Evolutionary conservation across 169 alveolate species (phyloP), one percentile per base, ranked within the genome.

Genomic region (Cryptosporidium viatorum): DNA sequence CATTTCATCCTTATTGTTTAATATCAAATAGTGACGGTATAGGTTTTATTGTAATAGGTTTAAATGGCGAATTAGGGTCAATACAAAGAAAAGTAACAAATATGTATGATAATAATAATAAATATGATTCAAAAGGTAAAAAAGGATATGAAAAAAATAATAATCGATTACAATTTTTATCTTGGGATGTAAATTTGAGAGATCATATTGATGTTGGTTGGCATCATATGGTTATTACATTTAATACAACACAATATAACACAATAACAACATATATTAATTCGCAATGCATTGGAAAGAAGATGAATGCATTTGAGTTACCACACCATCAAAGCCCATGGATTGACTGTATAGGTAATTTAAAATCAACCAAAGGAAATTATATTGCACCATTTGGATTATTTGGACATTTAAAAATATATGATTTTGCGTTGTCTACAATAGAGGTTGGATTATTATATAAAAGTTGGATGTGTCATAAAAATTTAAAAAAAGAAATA

Each of bases 251-350:
- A 41, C 74, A 80, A 60, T 6, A 60, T 37, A 80, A 80, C 45
- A 80, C 89, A 62, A 80, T 80, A 62, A 45, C 75, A 43, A 43
- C 50, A 29, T 80, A 80, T 80, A 35, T 80, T 10, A 80, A 80
- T 65, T 80, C 89, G 16, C 73, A 80, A n/a, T 80, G 89, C n/a
- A 65, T 80, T 48, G 89, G 89, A 10, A 80, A 80, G 67, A 80
- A 80, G 48, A 43, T 33, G 62, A 80, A 80, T 62, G 31, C 35
- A 16, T 29, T 62, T 29, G 89, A 80, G 35, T 48, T 80, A 33
- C 89, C 89, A 16, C 89, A 80, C 62, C 89, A 80, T 80, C 89
- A 80, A 65, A 65, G 75, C 41, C 89, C 89, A 60, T 80, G 89
- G 89, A 80, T 80, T 41, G 73, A 59, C 41, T 80, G 89, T 80